phyloP scores from a whole-genome alignment of 257 asterid genomes.

The Salvia hispanica region DNA sequence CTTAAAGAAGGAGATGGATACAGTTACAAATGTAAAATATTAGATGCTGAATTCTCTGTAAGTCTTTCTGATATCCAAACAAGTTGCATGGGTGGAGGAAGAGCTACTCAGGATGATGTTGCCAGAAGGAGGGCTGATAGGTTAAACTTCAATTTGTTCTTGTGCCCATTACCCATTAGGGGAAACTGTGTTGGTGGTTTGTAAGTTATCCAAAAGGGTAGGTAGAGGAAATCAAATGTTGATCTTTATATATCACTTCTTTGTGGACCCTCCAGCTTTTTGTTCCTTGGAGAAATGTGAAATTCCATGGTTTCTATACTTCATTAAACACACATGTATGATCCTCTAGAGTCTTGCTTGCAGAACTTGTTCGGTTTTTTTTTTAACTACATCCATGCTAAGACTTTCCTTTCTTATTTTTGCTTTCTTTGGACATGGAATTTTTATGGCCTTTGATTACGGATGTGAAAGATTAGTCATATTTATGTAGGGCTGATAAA shows the following conservation, averaged over 20 bases:
- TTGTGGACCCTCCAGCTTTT: not conserved
- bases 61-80: conserved; percentile 2
- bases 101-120: conserved; percentile 11
- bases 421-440: too few relatives aligned
- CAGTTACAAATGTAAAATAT: not conserved
- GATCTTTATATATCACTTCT: not conserved
- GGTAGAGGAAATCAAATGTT: conserved; percentile 6
- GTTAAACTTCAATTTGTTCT: conserved; percentile 9
- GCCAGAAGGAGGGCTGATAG: conserved; percentile 5
- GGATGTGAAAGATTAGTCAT: too few relatives aligned
- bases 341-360: not conserved
- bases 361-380: too few relatives aligned
- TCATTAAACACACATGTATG: not conserved
- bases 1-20: conserved; percentile 19
- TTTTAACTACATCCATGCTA: too few relatives aligned
- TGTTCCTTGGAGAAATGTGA: not conserved
- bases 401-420: too few relatives aligned
- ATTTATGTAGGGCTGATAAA: not conserved
- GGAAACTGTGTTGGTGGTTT: conserved; percentile 1
- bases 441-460: too few relatives aligned
- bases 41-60: not conserved
- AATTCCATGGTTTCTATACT: not conserved
- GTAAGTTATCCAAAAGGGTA: not conserved
- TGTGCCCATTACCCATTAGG: not conserved
- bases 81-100: not conserved